Evolutionary conservation across 805 yeast species (phyloP), one percentile per base, ranked within the genome.

Genomic region (Candida hungchunana): DNA sequence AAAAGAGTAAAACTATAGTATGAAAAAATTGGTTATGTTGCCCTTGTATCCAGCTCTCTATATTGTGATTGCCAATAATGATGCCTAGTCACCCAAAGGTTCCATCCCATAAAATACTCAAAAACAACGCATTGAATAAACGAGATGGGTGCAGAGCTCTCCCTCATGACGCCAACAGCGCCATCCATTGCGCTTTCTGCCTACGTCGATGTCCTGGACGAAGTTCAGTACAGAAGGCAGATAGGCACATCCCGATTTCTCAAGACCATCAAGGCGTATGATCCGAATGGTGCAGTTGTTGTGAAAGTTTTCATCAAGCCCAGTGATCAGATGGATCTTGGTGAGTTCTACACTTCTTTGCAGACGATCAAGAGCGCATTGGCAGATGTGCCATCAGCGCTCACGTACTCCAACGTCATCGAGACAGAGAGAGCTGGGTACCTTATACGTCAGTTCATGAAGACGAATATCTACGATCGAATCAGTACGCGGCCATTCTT

Each of bases 361-460:
- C 63, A 63, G 31, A 50, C 55, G 18, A 59, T 73, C 20, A 58
- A 67, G 26, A 37, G 43, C 8, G 53, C 63, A 8, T 51, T 87
- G 24, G 53, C 64, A 2, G 73, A 67, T 35, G 58, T 74, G 21
- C 77, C 78, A 9, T 82, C 82, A 48, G 81, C 77, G 4, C 55
- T 88, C 18, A 82, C 93, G 6, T 90, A 81, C 61, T 64, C 75
- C 31, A 75, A 79, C 36, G 66, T 93, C 26, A 69, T 88, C 10
- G 96, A 89, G 51, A 86, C 96, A 0, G 94, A 83, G 35, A 67
- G 97, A 29, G 97, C 97, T 0, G 95, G 93, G 0, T 93, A 90
- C 62, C 58, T 90, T 30, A 77, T 90, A 32, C 73, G 98, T 36
- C 97, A 90, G 43, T 78, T 75, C 63, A 64, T 86, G 42, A 73